Base-by-base conservation (phyloP, 116 monocot species). In the Dioscorea cayenensis region DNA sequence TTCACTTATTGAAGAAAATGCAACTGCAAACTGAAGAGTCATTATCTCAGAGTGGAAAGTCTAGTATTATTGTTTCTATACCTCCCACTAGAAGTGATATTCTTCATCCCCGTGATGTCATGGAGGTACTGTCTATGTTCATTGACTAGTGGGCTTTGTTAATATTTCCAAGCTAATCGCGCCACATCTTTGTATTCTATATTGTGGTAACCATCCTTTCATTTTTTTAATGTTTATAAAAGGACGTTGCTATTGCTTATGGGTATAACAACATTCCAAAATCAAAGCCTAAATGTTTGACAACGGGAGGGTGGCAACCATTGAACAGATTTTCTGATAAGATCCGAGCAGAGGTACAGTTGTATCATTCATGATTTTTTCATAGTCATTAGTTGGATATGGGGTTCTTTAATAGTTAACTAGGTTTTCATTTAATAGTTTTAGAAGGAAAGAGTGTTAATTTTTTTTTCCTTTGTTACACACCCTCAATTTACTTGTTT, bases 31-130 rank as follows among this genome's bases (percentile, higher is more conserved):
- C 88, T 58, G 81, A 85, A 64, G 60, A 77, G 19, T 77, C 75
- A 4, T n/a, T 21, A 17, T 58, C 71, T 49, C 63, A 28, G 17
- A 70, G 60, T 71, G 84, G 70, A 71, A 68, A 75, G 16, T 68
- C 60, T 84, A 68, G 25, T 65, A 82, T 90, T 38, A 65, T 52
- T 38, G 80, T 95, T 4, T 84, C 80, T 61, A 86, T 90, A 38
- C 97, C 97, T 80, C 97, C 97, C 7, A 97, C 97, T 67, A 85
- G 97, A 79, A 97, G 93, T 83, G 93, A 97, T 38, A 82, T 97
- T 76, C 88, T 97, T 76, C 97, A 97, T 90, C 75, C 88, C 18
- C 84, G 90, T 71, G 97, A 97, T 77, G 70, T 97, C 21, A 82
- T 83, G 80, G 97, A 97, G 97, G 97, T 97, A 80, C 29, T 25